Percentiles rank a stretch among this genome's conserved stretches.
phyloP scores from a whole-genome alignment of 2,329 filamentous ascomycete species.

The Colletotrichum shisoi region DNA sequence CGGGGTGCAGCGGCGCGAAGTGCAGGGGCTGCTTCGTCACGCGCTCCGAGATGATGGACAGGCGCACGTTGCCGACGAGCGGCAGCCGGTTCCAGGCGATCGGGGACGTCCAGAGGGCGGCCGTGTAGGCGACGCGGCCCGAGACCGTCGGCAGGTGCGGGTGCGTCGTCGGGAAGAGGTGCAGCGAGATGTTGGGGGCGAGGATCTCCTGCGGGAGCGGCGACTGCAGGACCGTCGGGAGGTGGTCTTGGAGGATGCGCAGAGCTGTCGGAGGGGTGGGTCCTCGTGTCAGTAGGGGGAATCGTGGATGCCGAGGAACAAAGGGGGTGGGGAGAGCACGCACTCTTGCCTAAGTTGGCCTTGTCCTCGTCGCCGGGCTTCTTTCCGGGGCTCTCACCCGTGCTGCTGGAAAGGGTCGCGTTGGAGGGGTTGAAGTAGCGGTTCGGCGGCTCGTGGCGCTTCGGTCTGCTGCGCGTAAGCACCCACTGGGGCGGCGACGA shows the following conservation, averaged over 20 bases:
- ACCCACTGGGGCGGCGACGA: background rate
- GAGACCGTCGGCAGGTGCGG: constrained; percentile 91
- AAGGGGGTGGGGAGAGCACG: constrained; percentile 42
- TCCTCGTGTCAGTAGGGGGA: constrained; percentile 8
- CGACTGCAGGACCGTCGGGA: constrained; percentile 72
- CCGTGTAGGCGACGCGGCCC: constrained; percentile 84
- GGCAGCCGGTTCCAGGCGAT: constrained; percentile 95
- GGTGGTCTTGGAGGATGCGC: constrained; percentile 69
- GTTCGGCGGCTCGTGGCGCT: constrained; percentile 17
- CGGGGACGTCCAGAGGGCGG: constrained; percentile 93
- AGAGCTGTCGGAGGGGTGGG: constrained; percentile 58
- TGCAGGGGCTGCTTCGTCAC: constrained; percentile 71
- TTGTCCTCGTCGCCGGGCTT: constrained; percentile 64
- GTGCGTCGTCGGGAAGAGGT: constrained; percentile 78
- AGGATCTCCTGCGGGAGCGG: constrained; percentile 78
- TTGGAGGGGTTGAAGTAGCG: constrained; percentile 39
- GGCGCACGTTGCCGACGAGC: constrained; percentile 85
- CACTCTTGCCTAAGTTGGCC: constrained; percentile 70
- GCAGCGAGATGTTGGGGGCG: constrained; percentile 74
- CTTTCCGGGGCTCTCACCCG: constrained; percentile 40
- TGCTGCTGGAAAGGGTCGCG: constrained; percentile 12
- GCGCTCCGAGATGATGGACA: constrained; percentile 88
- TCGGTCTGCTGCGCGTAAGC: constrained; percentile 18
- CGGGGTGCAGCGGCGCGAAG: constrained; percentile 58
- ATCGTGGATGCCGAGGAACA: background rate